These are phyloP conservation scores for Fusarium pseudocircinatum DNA, from an alignment of 2,329 filamentous ascomycete genomes.

Conservation along the genomic window DNA sequence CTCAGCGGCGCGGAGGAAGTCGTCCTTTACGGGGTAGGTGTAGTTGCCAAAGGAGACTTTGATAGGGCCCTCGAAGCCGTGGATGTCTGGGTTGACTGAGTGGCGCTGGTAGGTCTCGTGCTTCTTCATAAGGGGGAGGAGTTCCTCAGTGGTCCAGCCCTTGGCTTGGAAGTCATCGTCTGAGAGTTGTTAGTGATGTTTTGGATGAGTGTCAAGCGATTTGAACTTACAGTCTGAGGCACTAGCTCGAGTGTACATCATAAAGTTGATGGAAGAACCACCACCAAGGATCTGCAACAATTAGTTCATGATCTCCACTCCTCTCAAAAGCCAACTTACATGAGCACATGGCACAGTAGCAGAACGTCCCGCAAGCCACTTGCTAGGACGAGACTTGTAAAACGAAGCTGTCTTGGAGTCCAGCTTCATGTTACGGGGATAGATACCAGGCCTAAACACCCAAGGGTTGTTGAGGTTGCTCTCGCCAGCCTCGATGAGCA, in stretches of 20 bases:
- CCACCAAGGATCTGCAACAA: slow-evolving; percentile 66
- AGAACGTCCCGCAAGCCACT: slow-evolving; percentile 75
- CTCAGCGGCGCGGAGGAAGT: slow-evolving; percentile 78
- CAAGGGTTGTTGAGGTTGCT: slow-evolving; percentile 81
- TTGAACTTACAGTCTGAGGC: slow-evolving; percentile 37
- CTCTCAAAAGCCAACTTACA: background rate
- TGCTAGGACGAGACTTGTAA: slow-evolving; percentile 79
- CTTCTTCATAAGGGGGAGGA: slow-evolving; percentile 81
- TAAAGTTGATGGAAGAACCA: slow-evolving; percentile 80
- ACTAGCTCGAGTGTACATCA: slow-evolving; percentile 59
- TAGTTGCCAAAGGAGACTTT: slow-evolving; percentile 86
- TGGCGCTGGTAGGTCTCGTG: slow-evolving; percentile 80
- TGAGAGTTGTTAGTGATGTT: background rate
- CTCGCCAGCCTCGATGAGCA: slow-evolving; percentile 77
- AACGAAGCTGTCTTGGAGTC: slow-evolving; percentile 85
- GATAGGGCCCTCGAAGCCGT: slow-evolving; percentile 83
- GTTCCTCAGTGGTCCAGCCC: slow-evolving; percentile 81
- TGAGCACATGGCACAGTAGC: slow-evolving; percentile 81
- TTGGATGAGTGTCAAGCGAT: background rate
- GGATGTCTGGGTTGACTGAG: slow-evolving; percentile 71
- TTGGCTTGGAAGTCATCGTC: slow-evolving; percentile 79
- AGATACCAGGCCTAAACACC: slow-evolving; percentile 80
- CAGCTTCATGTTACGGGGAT: slow-evolving; percentile 80
- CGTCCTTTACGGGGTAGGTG: slow-evolving; percentile 83
- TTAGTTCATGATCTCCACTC: background rate